These are phyloP conservation scores for Hypsizygus marmoreus DNA, from an alignment of 768 basidiomycete genomes.

Conservation along the genomic window DNA sequence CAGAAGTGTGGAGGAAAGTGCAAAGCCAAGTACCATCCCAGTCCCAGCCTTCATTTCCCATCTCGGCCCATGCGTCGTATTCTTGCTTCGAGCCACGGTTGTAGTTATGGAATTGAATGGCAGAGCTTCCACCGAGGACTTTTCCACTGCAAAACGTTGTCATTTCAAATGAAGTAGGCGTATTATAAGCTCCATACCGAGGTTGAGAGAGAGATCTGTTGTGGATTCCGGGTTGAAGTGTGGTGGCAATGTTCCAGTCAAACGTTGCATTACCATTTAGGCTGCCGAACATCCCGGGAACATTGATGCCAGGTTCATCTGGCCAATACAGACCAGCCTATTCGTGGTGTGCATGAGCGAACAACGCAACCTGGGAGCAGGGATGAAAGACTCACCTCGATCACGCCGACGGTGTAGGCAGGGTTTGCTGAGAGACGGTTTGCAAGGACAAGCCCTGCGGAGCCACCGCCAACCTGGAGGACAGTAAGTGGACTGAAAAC, in stretches of 20 bases:
- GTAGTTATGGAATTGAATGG: constrained; percentile 12
- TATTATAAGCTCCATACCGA: constrained; percentile 13
- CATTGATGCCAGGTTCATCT: constrained; percentile 15
- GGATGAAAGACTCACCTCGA: constrained; percentile 16
- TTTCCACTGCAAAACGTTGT: constrained; percentile 13
- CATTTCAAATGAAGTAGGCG: neutral
- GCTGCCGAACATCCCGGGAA: constrained; percentile 15
- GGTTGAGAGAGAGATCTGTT: constrained; percentile 13
- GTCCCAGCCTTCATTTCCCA: constrained; percentile 27
- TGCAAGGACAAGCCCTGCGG: constrained; percentile 22
- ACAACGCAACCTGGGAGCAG: neutral
- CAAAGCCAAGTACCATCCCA: constrained; percentile 13
- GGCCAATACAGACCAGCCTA: constrained; percentile 24
- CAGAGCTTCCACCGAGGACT: constrained; percentile 18
- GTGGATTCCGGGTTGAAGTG: constrained; percentile 12
- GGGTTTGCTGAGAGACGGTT: constrained; percentile 27
- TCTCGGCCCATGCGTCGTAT: constrained; percentile 19
- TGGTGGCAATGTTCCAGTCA: constrained; percentile 14
- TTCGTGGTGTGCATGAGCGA: neutral
- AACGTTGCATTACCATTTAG: constrained; percentile 5
- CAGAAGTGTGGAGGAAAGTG: neutral
- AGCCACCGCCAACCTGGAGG: constrained; percentile 20
- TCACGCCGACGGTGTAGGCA: constrained; percentile 24
- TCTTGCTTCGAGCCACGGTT: constrained; percentile 15
- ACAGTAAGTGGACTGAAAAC: neutral